phyloP scores from a whole-genome alignment of 2,329 filamentous ascomycete genomes.

The Monosporascus cannonballus region DNA sequence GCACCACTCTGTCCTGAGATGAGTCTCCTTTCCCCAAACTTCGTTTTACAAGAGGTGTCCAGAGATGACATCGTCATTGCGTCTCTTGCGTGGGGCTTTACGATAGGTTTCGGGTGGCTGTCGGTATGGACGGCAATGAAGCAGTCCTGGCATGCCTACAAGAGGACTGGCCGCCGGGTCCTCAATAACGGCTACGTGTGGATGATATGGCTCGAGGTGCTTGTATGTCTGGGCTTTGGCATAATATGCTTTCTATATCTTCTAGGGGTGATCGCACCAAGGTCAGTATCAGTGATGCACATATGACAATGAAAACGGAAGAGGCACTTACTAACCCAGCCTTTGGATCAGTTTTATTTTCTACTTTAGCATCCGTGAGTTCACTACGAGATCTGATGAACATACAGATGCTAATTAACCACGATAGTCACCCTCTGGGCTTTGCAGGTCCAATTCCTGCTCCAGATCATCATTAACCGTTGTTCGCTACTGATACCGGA shows the following conservation, averaged over 20 bases:
- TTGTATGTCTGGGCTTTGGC: conserved; percentile 35
- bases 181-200: conserved; percentile 35
- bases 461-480: conserved; percentile 50
- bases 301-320: not conserved
- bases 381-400: not conserved
- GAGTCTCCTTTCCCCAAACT: conserved; percentile 11
- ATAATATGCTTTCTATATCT: conserved; percentile 26
- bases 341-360: not conserved
- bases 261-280: conserved; percentile 9
- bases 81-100: conserved; percentile 31
- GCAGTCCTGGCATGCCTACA: conserved; percentile 29
- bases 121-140: conserved; percentile 30
- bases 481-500: conserved; percentile 39
- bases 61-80: conserved; percentile 22
- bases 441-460: conserved; percentile 41
- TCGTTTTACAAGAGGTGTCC: conserved; percentile 13
- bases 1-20: too few relatives aligned
- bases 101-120: conserved; percentile 34
- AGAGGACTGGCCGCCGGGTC: conserved; percentile 25
- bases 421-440: conserved; percentile 29
- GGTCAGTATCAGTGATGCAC: not conserved
- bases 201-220: conserved; percentile 42
- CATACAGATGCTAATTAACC: too few relatives aligned
- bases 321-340: not conserved
- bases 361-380: not conserved